Evolutionary conservation across 169 alveolate species (phyloP), one percentile per base, ranked within the genome.

Genomic region (Plasmodium coatneyi): DNA sequence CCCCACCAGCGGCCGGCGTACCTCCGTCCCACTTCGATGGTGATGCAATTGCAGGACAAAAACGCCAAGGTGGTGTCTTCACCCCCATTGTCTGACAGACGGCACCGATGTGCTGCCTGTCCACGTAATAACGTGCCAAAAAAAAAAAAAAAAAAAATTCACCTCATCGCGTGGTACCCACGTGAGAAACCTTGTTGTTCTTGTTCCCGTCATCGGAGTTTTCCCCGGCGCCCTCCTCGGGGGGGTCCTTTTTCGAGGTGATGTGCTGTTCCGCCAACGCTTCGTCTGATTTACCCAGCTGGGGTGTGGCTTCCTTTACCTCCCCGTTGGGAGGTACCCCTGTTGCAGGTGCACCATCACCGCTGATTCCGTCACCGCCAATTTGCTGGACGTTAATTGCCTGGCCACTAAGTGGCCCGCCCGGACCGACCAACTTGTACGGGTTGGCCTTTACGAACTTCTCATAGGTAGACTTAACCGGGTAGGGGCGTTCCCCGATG

Each of bases 401-500:
- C 14, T 9, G 9, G 0, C 34, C 74, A 34, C 28, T 10, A 5
- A 5, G 2, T 0, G 10, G 1, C 14, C 7, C 39, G 6, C 46
- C 32, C 2, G 52, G 5, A 12, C 6, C 7, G 19, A 32, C 66
- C 14, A 54, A 30, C 41, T 80, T 91, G 81, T 91, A 83, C 28
- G 95, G 95, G 32, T 91, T 91, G 30, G 95, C 95, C 28, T 91
- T 82, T 1, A 96, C 94, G 90, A 86, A 96, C 80, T 96, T 96
- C 32, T 92, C 94, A 41, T 92, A 93, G 66, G 72, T 82, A n/a
- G 96, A 96, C 46, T 95, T 93, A 22, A 96, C 81, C 4, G 97
- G 97, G 90, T 83, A 95, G 25, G 97, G 98, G 3, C 98, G 79
- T 79, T 92, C 97, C 12, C 98, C 98, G 22, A 97, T 96, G 71